phyloP scores from a whole-genome alignment of 768 basidiomycete genomes.

The Russula brevipes region DNA sequence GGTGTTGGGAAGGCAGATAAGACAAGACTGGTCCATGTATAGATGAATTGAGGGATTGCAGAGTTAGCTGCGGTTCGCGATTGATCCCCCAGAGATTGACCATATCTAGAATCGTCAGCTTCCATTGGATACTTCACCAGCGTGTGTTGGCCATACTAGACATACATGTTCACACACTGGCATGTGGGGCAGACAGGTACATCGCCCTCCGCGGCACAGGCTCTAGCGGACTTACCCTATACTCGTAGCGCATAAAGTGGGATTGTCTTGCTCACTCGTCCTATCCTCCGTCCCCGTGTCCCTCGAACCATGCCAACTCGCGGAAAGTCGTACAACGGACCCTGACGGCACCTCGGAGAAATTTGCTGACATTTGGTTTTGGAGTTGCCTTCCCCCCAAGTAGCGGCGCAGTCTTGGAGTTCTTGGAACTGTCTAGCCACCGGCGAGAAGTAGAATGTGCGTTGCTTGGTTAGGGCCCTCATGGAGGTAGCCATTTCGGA shows the following conservation, averaged over 20 bases:
- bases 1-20: neutral
- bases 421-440: constrained; percentile 1
- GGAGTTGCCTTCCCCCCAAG: neutral
- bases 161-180: neutral
- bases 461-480: neutral
- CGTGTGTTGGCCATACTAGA: neutral
- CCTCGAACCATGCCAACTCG: neutral
- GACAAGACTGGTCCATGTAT: neutral
- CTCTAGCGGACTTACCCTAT: neutral
- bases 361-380: neutral
- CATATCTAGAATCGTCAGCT: no score
- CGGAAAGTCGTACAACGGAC: neutral
- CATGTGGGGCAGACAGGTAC: neutral
- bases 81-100: neutral
- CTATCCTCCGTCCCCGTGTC: neutral
- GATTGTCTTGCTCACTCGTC: neutral
- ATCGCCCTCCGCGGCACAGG: neutral
- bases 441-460: constrained; percentile 5
- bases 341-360: neutral
- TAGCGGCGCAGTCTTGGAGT: constrained; percentile 1
- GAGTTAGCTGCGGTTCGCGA: neutral
- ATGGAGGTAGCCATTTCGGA: neutral
- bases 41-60: neutral
- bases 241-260: neutral
- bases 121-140: neutral